Evolutionary conservation across 2,329 filamentous ascomycete species (phyloP), one percentile per base, ranked within the genome.

Genomic region (Cladophialophora psammophila): DNA sequence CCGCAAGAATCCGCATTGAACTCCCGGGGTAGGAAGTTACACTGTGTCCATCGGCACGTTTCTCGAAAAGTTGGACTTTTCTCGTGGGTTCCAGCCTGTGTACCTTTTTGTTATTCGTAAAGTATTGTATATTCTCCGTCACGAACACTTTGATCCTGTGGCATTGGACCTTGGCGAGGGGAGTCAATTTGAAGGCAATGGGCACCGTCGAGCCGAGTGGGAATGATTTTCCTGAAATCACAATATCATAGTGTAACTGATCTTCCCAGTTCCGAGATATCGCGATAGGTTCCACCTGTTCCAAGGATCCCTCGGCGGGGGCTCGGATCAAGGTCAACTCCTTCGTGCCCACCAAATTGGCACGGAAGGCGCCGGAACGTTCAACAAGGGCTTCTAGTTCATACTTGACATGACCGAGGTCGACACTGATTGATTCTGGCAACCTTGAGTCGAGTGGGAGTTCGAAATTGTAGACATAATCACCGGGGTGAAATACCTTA

Each of bases 211-310:
- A 87, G 15, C 94, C 94, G 20, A 97, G 86, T 0, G 94, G 92
- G 67, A 97, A 97, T 0, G 93, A 96, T 83, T 97, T 97, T 63
- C 94, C 94, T 1, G 93, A 97, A 63, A 97, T 96, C 76, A 97
- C 90, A 72, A 97, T 97, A 74, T 97, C 94, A 80, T 97, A 97
- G 75, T 96, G 93, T 36, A 97, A 83, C 75, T 97, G 94, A 72
- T 97, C 93, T 76, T 97, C 94, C 94, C 94, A 97, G 69, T 92
- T 93, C 20, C 94, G 86, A 71, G 91, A 94, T 75, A 97, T 97
- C 10, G 93, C 94, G 74, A 97, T 97, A 2, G 94, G 94, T 76
- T 97, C 94, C 32, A 93, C 90, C 78, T 93, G 93, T 78, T 97
- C 94, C 31, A 97, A 83, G 0, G 93, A 97, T 54, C 93, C 87